Base-by-base conservation (phyloP, 306 rosid genomes). In the Dryas drummondii region DNA sequence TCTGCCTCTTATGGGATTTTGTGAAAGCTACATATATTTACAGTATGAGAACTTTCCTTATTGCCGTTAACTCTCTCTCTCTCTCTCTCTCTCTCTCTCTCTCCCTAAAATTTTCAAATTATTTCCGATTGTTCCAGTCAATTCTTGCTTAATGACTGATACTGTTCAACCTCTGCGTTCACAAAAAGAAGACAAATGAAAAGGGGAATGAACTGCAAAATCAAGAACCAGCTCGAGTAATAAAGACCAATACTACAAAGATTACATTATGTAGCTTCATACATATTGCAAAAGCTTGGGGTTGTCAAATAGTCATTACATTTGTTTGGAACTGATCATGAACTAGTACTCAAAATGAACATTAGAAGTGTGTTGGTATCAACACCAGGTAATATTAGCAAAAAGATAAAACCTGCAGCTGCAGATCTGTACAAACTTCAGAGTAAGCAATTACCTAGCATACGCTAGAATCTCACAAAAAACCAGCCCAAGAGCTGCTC, bases 1-100 rank as follows among this genome's bases (percentile, higher is more conserved):
- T 72, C 53, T 19, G 50, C 32, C 41, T 63, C 32, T 1, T 63
- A 47, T 56, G 68, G 59, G 49, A 48, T 66, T 82, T 74, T 82
- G 77, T 15, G 60, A 16, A 50, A 49, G 44, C 22, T 13, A 4
- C 51, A 27, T 46, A 4, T 73, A 9, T 45, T 53, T 4, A 19
- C 51, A 27, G 44, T 37, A 22, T 16, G 41, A 17, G 47, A 52
- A 12, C 10, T 4, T 58, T 17, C 16, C 22, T 19, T 60, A 1
- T n/a, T 46, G 47, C 26, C 58, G 3, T 54, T 7, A 54, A 54
- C 58, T 16, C 9, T 32, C 37, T 27, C 37, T 27, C 32, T 27
- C 32, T 27, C 32, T 27, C 32, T 27, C 32, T 27, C 32, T 2
- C 32, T n/a, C n/a, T n/a, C n/a, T n/a, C 22, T 19, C 22, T 22